Evolutionary conservation across 2,329 filamentous ascomycete genomes (phyloP).

Genomic region (Monosporascus sp.): DNA sequence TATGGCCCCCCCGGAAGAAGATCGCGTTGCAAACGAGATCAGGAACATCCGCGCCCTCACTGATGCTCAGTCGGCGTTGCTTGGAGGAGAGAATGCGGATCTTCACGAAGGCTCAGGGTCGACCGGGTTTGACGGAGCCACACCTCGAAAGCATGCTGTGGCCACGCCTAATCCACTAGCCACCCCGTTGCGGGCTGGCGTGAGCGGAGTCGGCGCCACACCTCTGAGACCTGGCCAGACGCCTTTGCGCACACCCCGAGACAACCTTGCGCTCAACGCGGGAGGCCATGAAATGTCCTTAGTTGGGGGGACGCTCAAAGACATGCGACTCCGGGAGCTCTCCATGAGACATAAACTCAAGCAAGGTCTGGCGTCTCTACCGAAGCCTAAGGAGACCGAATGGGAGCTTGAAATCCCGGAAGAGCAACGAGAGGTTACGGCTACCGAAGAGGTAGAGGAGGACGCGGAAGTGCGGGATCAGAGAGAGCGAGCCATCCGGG

Average conservation of each 20-base stretch:
- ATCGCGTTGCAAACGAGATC: conserved; percentile 94
- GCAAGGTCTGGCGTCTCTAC: conserved; percentile 71
- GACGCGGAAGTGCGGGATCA: conserved; percentile 70
- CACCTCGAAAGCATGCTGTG: conserved; percentile 72
- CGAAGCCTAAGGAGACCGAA: conserved; percentile 87
- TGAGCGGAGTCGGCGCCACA: conserved; percentile 62
- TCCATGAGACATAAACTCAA: conserved; percentile 64
- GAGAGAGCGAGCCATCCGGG: conserved; percentile 65
- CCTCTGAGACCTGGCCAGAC: conserved; percentile 69
- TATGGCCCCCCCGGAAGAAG: conserved; percentile 84
- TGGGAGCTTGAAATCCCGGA: conserved; percentile 93
- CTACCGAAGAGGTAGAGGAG: conserved; percentile 48
- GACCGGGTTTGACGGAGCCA: conserved; percentile 81
- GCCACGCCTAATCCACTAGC: conserved; percentile 95
- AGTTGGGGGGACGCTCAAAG: conserved; percentile 69
- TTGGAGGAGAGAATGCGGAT: conserved; percentile 91
- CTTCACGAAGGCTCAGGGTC: conserved; percentile 75
- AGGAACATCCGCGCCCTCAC: conserved; percentile 88
- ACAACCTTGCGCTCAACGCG: conserved; percentile 78
- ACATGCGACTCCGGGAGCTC: conserved; percentile 66
- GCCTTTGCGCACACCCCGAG: conserved; percentile 80
- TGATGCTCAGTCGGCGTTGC: conserved; percentile 85
- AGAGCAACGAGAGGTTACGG: conserved; percentile 59
- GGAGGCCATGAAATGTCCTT: conserved; percentile 61
- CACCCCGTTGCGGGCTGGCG: conserved; percentile 68